phyloP scores from a whole-genome alignment of 1,139 yeast species.

The Hemisphaericaspora xylanilytica region DNA sequence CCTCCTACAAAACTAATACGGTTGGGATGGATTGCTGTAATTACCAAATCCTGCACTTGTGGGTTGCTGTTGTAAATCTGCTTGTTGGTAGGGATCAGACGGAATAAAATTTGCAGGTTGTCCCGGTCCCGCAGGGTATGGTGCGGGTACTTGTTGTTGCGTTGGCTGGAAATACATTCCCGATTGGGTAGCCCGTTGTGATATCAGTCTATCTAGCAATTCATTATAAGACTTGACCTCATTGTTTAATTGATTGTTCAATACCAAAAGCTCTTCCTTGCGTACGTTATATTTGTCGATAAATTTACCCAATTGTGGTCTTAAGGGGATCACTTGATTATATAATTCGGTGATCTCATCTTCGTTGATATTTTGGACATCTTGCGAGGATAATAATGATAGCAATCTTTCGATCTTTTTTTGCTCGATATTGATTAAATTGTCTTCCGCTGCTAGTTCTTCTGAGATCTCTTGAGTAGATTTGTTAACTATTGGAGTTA shows the following conservation, averaged over 20 bases:
- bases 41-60: slow-evolving; percentile 41
- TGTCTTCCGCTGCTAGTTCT: slow-evolving; percentile 32
- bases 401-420: slow-evolving; percentile 63
- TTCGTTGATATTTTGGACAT: slow-evolving; percentile 27
- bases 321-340: slow-evolving; percentile 65
- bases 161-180: slow-evolving; percentile 3
- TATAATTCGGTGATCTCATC: slow-evolving; percentile 56
- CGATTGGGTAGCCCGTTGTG: slow-evolving; percentile 18
- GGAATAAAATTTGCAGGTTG: slow-evolving; percentile 1
- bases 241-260: slow-evolving; percentile 64
- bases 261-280: slow-evolving; percentile 69
- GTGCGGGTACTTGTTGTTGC: slow-evolving; percentile 2
- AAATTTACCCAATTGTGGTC: slow-evolving; percentile 68
- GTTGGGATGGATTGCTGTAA: slow-evolving; percentile 7
- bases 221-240: slow-evolving; percentile 72
- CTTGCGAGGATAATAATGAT: slow-evolving; percentile 50
- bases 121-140: slow-evolving; percentile 5
- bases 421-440: slow-evolving; percentile 29
- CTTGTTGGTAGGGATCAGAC: slow-evolving; percentile 6
- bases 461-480: slow-evolving; percentile 44
- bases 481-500: slow-evolving; percentile 71
- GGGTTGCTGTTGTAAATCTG: slow-evolving; percentile 28
- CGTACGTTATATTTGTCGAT: slow-evolving; percentile 74
- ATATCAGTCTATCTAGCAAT: slow-evolving; percentile 54
- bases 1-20: not conserved